phyloP scores from a whole-genome alignment of 1,139 yeast species.

The Suhomyces yuchorum region DNA sequence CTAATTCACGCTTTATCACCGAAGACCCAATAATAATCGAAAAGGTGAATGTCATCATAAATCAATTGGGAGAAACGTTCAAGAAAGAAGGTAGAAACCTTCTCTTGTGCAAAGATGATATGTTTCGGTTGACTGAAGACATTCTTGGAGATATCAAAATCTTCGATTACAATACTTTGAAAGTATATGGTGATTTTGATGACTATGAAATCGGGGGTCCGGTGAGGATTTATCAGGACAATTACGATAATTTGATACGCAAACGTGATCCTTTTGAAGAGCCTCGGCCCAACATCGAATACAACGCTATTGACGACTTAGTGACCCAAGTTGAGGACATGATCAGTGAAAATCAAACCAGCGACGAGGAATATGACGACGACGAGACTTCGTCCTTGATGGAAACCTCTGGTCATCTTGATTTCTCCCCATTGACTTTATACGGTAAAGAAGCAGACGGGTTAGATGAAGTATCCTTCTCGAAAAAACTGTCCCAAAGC shows the following conservation, averaged over 20 bases:
- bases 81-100: slow-evolving; percentile 12
- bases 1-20: slow-evolving; percentile 5
- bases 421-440: slow-evolving; percentile 8
- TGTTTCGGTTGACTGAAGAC: slow-evolving; percentile 15
- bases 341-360: slow-evolving; percentile 1
- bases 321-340: slow-evolving; percentile 9
- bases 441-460: slow-evolving; percentile 5
- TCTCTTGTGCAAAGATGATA: slow-evolving; percentile 15
- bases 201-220: slow-evolving; percentile 3
- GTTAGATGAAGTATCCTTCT: slow-evolving; percentile 7
- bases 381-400: slow-evolving; percentile 21
- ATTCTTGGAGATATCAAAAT: slow-evolving; percentile 18
- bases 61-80: slow-evolving; percentile 13
- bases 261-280: background rate
- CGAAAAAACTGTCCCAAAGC: slow-evolving; percentile 3
- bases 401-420: slow-evolving; percentile 11
- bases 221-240: slow-evolving; percentile 14
- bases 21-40: slow-evolving; percentile 7
- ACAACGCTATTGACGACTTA: slow-evolving; percentile 6
- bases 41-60: slow-evolving; percentile 5
- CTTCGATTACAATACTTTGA: slow-evolving; percentile 16
- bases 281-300: background rate
- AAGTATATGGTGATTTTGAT: slow-evolving; percentile 16
- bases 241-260: slow-evolving; percentile 6
- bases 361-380: slow-evolving; percentile 10